Conservation (phyloP, 2,329 filamentous ascomycete genomes). For the Hypomyces perniciosus region DNA sequence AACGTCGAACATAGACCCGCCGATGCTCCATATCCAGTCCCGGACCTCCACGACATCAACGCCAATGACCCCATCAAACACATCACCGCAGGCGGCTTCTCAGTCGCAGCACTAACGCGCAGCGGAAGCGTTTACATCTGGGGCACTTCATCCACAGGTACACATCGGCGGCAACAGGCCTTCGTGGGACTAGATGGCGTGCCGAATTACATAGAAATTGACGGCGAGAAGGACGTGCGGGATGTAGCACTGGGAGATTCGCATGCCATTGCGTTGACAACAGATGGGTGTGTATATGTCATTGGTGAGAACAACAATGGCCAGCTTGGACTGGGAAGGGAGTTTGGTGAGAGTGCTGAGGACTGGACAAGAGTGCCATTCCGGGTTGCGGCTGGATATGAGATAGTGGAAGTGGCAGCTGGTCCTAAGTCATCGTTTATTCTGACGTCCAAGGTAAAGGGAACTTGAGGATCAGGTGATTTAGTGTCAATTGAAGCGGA, state of each 20-base stretch:
- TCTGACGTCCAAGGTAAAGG: constrained; percentile 25
- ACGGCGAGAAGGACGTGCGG: constrained; percentile 43
- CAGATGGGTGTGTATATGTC: constrained; percentile 44
- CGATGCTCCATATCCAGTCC: constrained; percentile 37
- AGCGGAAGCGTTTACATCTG: constrained; percentile 56
- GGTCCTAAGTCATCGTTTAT: constrained; percentile 47
- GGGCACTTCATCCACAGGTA: constrained; percentile 35
- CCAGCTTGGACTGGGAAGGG: constrained; percentile 46
- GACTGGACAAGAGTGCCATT: constrained; percentile 35
- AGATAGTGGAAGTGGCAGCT: constrained; percentile 39
- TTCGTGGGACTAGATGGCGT: constrained; percentile 25
- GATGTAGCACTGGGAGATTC: constrained; percentile 54
- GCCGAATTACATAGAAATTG: constrained; percentile 42
- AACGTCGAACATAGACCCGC: constrained; percentile 34
- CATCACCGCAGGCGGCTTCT: constrained; percentile 51
- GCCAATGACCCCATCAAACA: constrained; percentile 43
- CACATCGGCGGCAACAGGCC: constrained; percentile 25
- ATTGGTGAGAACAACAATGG: constrained; percentile 53
- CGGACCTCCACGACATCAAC: constrained; percentile 44
- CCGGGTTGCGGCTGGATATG: constrained; percentile 19
- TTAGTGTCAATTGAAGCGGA: neutral
- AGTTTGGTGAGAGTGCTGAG: constrained; percentile 13
- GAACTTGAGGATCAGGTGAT: neutral
- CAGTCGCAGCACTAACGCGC: constrained; percentile 51
- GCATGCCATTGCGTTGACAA: constrained; percentile 52